These are phyloP conservation scores for Colletotrichum abscissum DNA, from an alignment of 2,329 filamentous ascomycete genomes.

Conservation along the genomic window DNA sequence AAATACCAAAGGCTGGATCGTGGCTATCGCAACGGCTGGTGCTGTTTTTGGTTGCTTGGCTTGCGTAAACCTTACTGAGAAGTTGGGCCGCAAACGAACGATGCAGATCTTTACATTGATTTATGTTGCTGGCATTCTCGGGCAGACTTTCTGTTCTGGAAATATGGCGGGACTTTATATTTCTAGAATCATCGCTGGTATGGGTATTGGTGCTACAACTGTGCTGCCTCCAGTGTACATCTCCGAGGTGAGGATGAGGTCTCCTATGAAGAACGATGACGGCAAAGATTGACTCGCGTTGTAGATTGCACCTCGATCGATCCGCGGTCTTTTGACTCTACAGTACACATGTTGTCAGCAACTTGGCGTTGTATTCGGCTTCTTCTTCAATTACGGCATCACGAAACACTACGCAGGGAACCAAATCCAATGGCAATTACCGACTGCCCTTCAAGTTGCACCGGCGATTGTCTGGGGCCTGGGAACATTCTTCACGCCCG, in stretches of 20 bases:
- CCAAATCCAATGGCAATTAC: constrained; percentile 43
- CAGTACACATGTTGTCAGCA: constrained; percentile 49
- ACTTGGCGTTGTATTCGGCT: constrained; percentile 46
- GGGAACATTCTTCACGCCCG: constrained; percentile 40
- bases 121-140: constrained; percentile 50
- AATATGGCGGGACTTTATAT: constrained; percentile 41
- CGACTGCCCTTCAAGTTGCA: constrained; percentile 40
- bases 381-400: constrained; percentile 50
- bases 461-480: constrained; percentile 42
- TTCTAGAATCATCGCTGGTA: constrained; percentile 40
- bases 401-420: constrained; percentile 42
- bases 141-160: constrained; percentile 43
- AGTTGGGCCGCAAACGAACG: constrained; percentile 27
- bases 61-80: too few species aligned
- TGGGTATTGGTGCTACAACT: constrained; percentile 42
- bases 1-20: too few species aligned
- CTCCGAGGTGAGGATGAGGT: constrained; percentile 36
- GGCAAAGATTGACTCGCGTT: too few species aligned
- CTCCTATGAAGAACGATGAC: too few species aligned
- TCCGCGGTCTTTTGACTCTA: constrained; percentile 45
- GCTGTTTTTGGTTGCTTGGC: too few species aligned
- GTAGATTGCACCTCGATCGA: constrained; percentile 42
- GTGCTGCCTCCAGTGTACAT: constrained; percentile 44
- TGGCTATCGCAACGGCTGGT: too few species aligned
- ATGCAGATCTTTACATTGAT: constrained; percentile 45